Evolutionary conservation across 345 rosid species (phyloP), one percentile per base, ranked within the genome.

Genomic region (Fremontodendron californicum): DNA sequence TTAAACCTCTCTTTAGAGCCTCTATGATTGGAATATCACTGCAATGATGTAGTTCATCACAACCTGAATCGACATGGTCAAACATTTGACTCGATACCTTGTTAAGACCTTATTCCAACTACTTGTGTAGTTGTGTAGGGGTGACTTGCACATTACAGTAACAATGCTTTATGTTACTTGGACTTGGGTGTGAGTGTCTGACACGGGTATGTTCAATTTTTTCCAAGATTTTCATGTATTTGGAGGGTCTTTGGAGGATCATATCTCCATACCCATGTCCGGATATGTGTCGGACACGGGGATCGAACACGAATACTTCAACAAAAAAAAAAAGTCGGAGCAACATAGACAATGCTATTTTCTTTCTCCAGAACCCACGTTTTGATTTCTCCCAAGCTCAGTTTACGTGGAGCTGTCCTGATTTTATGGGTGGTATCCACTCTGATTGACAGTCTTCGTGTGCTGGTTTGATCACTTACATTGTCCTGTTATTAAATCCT

Each of bases 361-460:
- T 39, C 35, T 82, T 71, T 57, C 29, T 80, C 82, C 98, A 91
- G 99, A 96, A 96, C 80, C 99, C 97, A 0, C 96, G 97, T 70
- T 96, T 93, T 49, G 98, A 96, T 86, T 96, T 96, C 86, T 96
- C 99, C 12, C 98, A 93, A 82, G 98, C 97, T 78, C 92, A 93
- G 82, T 95, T 93, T 74, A 63, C 90, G 1, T 96, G 97, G 39
- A 91, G 70, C 79, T 95, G 98, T 71, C 98, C 99, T 25, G 92
- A 92, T 79, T 95, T 92, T 82, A 84, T 95, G 96, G 98, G 98
- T 9, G 97, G 99, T 10, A 89, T 93, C 67, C 87, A 85, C 64
- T 86, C 89, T 48, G 96, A 63, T 72, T 93, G 89, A 88, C 33
- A 29, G 25, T 54, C 60, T 68, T 46, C 49, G 70, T 46, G 19